Conservation (phyloP, 805 yeast genomes). For the Metschnikowia chrysomelidarum region DNA sequence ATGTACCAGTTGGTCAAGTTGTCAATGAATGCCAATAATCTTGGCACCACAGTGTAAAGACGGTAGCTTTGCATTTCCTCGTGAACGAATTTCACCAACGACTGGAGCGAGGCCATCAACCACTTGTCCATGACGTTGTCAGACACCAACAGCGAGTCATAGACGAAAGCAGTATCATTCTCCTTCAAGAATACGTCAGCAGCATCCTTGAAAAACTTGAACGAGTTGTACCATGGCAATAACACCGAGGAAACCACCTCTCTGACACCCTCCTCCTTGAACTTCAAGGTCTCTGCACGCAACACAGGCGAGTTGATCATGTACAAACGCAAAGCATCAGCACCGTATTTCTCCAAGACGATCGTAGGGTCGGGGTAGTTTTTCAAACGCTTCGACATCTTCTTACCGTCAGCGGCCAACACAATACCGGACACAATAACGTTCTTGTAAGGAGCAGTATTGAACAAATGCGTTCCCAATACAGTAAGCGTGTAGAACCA, state of each 20-base stretch:
- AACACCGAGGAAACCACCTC: constrained; percentile 95
- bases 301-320: constrained; percentile 96
- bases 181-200: constrained; percentile 80
- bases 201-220: constrained; percentile 94
- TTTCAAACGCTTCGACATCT: constrained; percentile 97
- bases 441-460: constrained; percentile 89
- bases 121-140: constrained; percentile 96
- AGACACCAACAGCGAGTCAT: constrained; percentile 61
- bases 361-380: constrained; percentile 94
- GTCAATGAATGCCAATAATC: constrained; percentile 82
- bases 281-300: constrained; percentile 93
- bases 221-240: constrained; percentile 98
- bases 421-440: constrained; percentile 96
- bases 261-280: constrained; percentile 98
- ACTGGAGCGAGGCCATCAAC: constrained; percentile 95
- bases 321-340: constrained; percentile 95
- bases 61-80: constrained; percentile 87
- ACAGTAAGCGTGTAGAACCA: constrained; percentile 98
- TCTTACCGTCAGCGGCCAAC: constrained; percentile 96
- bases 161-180: constrained; percentile 65
- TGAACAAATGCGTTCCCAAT: constrained; percentile 91
- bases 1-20: constrained; percentile 98
- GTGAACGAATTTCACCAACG: constrained; percentile 82
- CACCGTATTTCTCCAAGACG: constrained; percentile 87
- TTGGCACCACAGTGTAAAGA: constrained; percentile 95